These are phyloP conservation scores for Echites panduratus DNA, from an alignment of 257 asterid species.

Conservation along the genomic window DNA sequence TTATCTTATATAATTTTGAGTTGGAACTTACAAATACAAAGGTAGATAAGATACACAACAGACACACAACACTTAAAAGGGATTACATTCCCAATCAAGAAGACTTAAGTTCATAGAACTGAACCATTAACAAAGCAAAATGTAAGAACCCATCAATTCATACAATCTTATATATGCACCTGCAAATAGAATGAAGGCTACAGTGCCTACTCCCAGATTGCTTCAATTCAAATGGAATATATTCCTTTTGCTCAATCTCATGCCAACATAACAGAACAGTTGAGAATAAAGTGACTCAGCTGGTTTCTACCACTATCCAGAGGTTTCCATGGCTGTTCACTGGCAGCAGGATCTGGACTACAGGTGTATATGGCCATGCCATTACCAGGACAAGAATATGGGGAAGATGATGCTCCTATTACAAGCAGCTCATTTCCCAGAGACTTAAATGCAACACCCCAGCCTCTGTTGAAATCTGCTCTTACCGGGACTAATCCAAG, in stretches of 20 bases:
- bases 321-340: constrained; percentile 45
- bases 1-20: not conserved
- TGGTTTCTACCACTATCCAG: constrained; percentile 47
- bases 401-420: constrained; percentile 38
- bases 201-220: not conserved
- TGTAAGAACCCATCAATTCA: not conserved
- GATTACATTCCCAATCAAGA: not conserved
- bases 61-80: not conserved
- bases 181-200: not conserved
- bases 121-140: not conserved
- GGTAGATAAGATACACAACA: not conserved
- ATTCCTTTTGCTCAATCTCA: constrained; percentile 12
- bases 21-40: not conserved
- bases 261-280: constrained; percentile 78
- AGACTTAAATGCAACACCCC: constrained; percentile 86
- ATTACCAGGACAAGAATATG: constrained; percentile 25
- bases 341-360: constrained; percentile 41
- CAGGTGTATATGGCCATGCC: constrained; percentile 61
- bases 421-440: constrained; percentile 61
- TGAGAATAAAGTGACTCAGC: constrained; percentile 58
- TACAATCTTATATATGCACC: not conserved
- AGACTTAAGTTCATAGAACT: not conserved
- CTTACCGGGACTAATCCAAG: constrained; percentile 66
- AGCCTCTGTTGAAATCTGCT: constrained; percentile 57
- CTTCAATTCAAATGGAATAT: not conserved